Evolutionary conservation across 169 alveolate genomes (phyloP).

Genomic region (Eimeria acervulina): DNA sequence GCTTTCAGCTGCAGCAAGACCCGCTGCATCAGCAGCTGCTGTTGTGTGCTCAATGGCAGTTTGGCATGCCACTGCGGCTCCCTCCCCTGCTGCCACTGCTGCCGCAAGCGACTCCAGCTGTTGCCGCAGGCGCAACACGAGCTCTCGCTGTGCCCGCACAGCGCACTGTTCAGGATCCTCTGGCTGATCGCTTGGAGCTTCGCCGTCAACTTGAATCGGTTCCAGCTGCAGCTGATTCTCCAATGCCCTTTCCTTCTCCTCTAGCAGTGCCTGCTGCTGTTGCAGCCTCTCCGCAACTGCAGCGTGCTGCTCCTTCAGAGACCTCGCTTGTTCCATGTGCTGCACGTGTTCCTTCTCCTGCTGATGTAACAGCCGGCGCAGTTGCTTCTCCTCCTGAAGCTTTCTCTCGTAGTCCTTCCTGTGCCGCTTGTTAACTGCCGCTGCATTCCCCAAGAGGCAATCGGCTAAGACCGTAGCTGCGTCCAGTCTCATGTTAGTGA

Average conservation of each 20-base stretch:
- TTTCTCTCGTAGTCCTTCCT: slow-evolving; percentile 69
- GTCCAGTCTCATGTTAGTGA: slow-evolving; percentile 91
- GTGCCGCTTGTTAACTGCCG: slow-evolving; percentile 82
- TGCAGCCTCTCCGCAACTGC: slow-evolving; percentile 81
- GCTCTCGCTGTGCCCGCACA: slow-evolving; percentile 73
- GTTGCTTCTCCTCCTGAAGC: slow-evolving; percentile 77
- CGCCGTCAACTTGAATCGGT: slow-evolving; percentile 76
- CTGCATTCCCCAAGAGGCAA: slow-evolving; percentile 87
- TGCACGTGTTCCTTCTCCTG: slow-evolving; percentile 66
- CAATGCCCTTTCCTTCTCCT: slow-evolving; percentile 54
- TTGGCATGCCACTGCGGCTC: slow-evolving; percentile 69
- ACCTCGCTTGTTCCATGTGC: slow-evolving; percentile 67
- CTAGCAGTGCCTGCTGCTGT: slow-evolving; percentile 43
- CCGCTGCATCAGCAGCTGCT: slow-evolving; percentile 78
- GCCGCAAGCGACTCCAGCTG: slow-evolving; percentile 71
- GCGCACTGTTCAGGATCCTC: slow-evolving; percentile 71
- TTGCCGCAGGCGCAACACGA: slow-evolving; percentile 62
- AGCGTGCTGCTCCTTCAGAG: slow-evolving; percentile 56
- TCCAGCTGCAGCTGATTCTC: slow-evolving; percentile 64
- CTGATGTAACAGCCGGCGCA: slow-evolving; percentile 75
- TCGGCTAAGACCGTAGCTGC: slow-evolving; percentile 91
- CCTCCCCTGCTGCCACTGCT: slow-evolving; percentile 76
- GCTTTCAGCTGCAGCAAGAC: slow-evolving; percentile 75
- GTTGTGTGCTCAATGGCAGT: slow-evolving; percentile 76
- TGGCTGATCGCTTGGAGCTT: slow-evolving; percentile 11